A percentile compares a stretch with the other conserved stretches of the same genome.
Evolutionary conservation across 2,329 filamentous ascomycete species (phyloP).

Genomic region (Rasamsonia emersonii): DNA sequence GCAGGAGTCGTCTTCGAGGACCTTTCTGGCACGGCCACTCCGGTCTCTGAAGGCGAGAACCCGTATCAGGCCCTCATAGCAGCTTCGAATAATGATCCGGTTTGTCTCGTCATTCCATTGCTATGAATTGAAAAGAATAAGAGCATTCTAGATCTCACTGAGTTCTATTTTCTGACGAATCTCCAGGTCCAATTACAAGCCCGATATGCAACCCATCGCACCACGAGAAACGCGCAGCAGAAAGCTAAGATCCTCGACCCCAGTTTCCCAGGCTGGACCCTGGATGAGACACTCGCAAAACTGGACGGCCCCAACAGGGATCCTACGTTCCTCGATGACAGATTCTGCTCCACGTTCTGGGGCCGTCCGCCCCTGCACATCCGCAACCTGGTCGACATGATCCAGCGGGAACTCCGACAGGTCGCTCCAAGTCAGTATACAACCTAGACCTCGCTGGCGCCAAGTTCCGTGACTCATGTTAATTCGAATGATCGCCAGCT

Average conservation of each 20-base stretch:
- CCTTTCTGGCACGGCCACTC: slow-evolving; percentile 27
- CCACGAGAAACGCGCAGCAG: slow-evolving; percentile 66
- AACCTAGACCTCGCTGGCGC: neutral
- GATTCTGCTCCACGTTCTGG: slow-evolving; percentile 84
- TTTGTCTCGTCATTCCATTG: too few relatives aligned
- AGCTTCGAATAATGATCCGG: slow-evolving; percentile 57
- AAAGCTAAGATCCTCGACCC: slow-evolving; percentile 61
- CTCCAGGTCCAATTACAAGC: slow-evolving; percentile 50
- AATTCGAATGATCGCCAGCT: slow-evolving; percentile 45
- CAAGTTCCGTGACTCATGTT: slow-evolving; percentile 3
- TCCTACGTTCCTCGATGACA: slow-evolving; percentile 62
- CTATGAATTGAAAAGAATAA: too few relatives aligned
- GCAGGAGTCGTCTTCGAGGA: slow-evolving; percentile 25
- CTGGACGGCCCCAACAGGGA: slow-evolving; percentile 57
- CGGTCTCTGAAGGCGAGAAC: slow-evolving; percentile 43
- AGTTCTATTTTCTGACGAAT: slow-evolving; percentile 6
- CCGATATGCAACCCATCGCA: slow-evolving; percentile 66
- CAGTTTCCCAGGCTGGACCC: slow-evolving; percentile 60
- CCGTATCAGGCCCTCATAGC: slow-evolving; percentile 68
- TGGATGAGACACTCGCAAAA: slow-evolving; percentile 67
- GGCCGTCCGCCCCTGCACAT: slow-evolving; percentile 69
- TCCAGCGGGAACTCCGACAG: slow-evolving; percentile 59
- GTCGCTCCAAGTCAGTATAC: slow-evolving; percentile 59
- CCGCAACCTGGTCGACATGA: slow-evolving; percentile 53
- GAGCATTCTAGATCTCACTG: neutral